Conservation (phyloP, 2,329 filamentous ascomycete species). For the Penicillium sp. region DNA sequence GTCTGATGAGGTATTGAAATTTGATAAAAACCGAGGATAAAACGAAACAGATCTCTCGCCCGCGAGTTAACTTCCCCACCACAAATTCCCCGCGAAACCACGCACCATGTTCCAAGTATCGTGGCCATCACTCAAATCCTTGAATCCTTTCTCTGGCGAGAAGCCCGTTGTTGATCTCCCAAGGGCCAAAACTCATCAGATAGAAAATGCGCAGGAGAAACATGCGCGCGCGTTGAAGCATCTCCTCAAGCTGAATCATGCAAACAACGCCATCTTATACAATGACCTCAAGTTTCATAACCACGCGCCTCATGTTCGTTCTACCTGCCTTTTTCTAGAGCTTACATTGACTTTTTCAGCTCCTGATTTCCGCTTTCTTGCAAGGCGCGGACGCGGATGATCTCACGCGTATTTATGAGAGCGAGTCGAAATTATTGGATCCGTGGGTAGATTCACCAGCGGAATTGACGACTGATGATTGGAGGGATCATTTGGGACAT, state of each 20-base stretch:
- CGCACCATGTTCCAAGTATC: slow-evolving; percentile 11
- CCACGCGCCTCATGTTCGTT: slow-evolving; percentile 63
- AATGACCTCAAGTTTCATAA: slow-evolving; percentile 72
- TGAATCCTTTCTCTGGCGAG: slow-evolving; percentile 25
- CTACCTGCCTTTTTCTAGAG: background rate
- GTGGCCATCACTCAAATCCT: slow-evolving; percentile 20
- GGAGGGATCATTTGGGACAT: slow-evolving; percentile 77
- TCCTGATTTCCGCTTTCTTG: slow-evolving; percentile 78
- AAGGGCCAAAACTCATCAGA: slow-evolving; percentile 65
- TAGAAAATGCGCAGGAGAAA: slow-evolving; percentile 75
- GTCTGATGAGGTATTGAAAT: too few species aligned
- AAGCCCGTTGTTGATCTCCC: slow-evolving; percentile 47
- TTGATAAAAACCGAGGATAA: too few species aligned
- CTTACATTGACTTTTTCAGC: slow-evolving; percentile 37
- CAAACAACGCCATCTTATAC: slow-evolving; percentile 78
- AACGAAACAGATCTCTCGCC: too few species aligned
- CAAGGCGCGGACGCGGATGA: slow-evolving; percentile 69
- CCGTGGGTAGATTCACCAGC: slow-evolving; percentile 77
- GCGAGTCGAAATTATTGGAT: slow-evolving; percentile 64
- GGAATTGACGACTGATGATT: slow-evolving; percentile 77
- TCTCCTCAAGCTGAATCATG: slow-evolving; percentile 83
- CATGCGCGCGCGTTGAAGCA: slow-evolving; percentile 80
- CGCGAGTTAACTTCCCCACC: background rate
- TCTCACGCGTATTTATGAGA: slow-evolving; percentile 74
- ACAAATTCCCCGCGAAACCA: background rate